phyloP scores from a whole-genome alignment of 192 early-diverging fungal genomes.

The Obelidium mucronatum region DNA sequence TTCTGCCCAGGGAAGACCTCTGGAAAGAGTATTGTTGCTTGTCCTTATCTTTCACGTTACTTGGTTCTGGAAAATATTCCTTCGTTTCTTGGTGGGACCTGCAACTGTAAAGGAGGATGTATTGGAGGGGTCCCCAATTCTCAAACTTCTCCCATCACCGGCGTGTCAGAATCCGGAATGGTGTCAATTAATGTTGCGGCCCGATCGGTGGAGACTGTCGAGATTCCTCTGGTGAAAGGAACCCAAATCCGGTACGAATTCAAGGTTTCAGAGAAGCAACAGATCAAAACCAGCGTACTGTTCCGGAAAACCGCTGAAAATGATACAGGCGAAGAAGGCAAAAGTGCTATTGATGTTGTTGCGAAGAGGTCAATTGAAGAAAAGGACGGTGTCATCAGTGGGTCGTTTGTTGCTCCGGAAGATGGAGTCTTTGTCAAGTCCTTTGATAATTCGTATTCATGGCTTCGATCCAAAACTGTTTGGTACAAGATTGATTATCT shows the following conservation, averaged over 20 bases:
- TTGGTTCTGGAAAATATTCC: background rate
- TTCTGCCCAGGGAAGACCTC: constrained; percentile 19
- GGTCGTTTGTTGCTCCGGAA: background rate
- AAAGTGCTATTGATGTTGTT: background rate
- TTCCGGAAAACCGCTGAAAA: background rate
- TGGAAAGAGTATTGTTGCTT: constrained; percentile 1
- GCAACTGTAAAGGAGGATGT: constrained; percentile 28
- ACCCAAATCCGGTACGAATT: background rate
- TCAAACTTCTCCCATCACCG: constrained; percentile 1
- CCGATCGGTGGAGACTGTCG: background rate
- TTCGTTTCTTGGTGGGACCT: constrained; percentile 16
- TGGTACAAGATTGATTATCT: background rate
- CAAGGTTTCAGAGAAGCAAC: background rate
- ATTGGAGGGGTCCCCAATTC: constrained; percentile 20
- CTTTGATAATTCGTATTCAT: constrained; percentile 13
- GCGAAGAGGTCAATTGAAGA: background rate
- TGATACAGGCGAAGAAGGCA: background rate
- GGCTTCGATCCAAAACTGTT: constrained; percentile 1
- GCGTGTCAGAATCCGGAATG: background rate
- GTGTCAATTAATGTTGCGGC: background rate
- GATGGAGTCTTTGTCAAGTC: background rate
- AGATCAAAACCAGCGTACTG: background rate
- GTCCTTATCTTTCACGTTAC: constrained; percentile 3
- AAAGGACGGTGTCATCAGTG: background rate
- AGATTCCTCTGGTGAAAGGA: background rate